Evolutionary conservation across 2,329 filamentous ascomycete genomes (phyloP), one percentile per base, ranked within the genome.

Genomic region (Fusarium drepaniforme): DNA sequence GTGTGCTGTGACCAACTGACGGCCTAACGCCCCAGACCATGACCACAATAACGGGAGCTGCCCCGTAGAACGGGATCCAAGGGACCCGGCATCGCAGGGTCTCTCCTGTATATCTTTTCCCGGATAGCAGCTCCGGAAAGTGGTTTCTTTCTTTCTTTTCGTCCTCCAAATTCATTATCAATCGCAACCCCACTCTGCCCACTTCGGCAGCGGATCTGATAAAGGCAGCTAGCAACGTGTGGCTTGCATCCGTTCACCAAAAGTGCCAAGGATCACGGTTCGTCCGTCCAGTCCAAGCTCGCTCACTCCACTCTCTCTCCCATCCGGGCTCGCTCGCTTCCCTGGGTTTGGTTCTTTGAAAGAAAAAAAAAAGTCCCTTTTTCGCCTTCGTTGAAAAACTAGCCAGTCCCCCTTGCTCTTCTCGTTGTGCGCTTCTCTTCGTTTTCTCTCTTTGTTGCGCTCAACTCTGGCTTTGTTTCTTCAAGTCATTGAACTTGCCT

Each of bases 191-290:
- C 72, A 74, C 72, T 67, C 40, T 21, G 37, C 12, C 69, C 49
- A 59, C 62, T 61, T 63, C 49, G 33, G 23, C 40, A 58, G 65
- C 72, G 72, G 72, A 75, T 75, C 72, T 75, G 72, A 75, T 75
- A 75, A 75, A 74, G 67, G 62, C 44, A 56, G 56, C 72, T 75
- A 75, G 70, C 16, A 64, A 12, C 64, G 33, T 73, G 62, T 65
- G 63, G 62, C 63, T 65, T 65, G 62, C 49, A 64, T 33, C 49
- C 49, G 28, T 64, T 64, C 35, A 33, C 53, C 62, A 40, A 58
- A 35, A 64, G 30, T 28, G 68, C 73, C 74, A 72, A 74, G 74
- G 64, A 72, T 76, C 73, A 76, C 71, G 58, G 65, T 73, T 66
- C 46, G 49, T 64, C 35, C 35, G 67, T 44, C 44, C 44, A 49